phyloP scores from a whole-genome alignment of 371 early-diverging fungal species.

The Mortierella sp. region DNA sequence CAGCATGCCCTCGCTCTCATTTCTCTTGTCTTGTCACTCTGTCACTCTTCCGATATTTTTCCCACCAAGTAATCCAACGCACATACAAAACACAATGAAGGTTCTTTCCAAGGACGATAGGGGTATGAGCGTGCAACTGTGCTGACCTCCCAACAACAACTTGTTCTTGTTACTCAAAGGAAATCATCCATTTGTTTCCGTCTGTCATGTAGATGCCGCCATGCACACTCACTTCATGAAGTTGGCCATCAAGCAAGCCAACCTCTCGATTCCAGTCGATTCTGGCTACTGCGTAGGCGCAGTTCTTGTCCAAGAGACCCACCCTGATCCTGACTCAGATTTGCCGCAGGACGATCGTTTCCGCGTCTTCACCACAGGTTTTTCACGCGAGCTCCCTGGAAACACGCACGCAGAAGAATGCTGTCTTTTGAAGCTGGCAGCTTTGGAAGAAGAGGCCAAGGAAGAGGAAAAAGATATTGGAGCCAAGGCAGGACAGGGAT shows the following conservation, averaged over 20 bases:
- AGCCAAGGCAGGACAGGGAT: neutral
- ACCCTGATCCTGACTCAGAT: constrained; percentile 14
- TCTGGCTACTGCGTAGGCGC: constrained; percentile 95
- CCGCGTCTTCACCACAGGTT: constrained; percentile 76
- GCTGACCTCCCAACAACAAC: too few relatives aligned
- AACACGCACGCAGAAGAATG: constrained; percentile 95
- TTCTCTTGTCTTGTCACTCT: too few relatives aligned
- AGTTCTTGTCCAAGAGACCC: constrained; percentile 65
- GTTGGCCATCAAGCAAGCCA: constrained; percentile 82
- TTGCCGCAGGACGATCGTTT: constrained; percentile 32
- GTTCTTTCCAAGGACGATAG: constrained; percentile 27
- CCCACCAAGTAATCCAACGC: neutral
- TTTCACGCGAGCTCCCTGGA: constrained; percentile 88
- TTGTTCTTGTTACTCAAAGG: too few relatives aligned
- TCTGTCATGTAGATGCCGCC: constrained; percentile 22
- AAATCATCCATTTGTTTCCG: too few relatives aligned
- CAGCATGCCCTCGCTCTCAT: too few relatives aligned
- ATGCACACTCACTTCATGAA: constrained; percentile 65
- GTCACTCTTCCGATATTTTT: too few relatives aligned
- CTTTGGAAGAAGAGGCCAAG: neutral
- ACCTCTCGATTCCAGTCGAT: constrained; percentile 76
- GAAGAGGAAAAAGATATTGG: neutral
- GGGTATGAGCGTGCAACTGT: too few relatives aligned
- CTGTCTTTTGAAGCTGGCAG: constrained; percentile 74
- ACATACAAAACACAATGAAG: constrained; percentile 15